Evolutionary conservation across 352 stramenopile genomes (phyloP).

Genomic region (Phytophthora meadii): DNA sequence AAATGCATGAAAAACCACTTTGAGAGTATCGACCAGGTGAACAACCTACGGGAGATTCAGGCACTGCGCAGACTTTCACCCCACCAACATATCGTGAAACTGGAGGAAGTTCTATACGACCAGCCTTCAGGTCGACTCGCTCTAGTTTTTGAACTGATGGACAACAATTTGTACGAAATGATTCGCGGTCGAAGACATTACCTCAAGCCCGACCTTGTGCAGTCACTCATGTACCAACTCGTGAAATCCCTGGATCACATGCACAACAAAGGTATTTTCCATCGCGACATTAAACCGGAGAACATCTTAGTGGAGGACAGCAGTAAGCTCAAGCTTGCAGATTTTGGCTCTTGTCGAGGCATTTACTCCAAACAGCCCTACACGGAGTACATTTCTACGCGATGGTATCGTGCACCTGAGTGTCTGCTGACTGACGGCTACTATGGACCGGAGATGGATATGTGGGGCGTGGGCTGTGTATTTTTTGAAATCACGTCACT

Average conservation of each 20-base stretch:
- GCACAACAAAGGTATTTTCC: constrained; percentile 97
- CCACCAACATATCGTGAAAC: constrained; percentile 95
- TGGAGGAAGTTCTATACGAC: constrained; percentile 96
- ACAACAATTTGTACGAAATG: constrained; percentile 97
- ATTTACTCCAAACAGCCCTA: constrained; percentile 97
- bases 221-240: constrained; percentile 93
- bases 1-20: constrained; percentile 99
- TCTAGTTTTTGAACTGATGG: constrained; percentile 97
- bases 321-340: constrained; percentile 91
- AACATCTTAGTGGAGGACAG: constrained; percentile 95
- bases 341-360: constrained; percentile 95
- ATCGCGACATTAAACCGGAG: constrained; percentile 97
- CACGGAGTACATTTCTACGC: constrained; percentile 97
- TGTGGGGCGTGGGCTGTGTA: constrained; percentile 96
- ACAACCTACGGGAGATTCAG: constrained; percentile 97
- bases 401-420: constrained; percentile 96
- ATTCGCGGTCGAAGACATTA: constrained; percentile 92
- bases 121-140: constrained; percentile 92
- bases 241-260: constrained; percentile 96
- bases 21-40: constrained; percentile 96
- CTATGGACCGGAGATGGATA: constrained; percentile 96
- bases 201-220: constrained; percentile 84
- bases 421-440: constrained; percentile 96
- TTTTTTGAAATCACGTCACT: constrained; percentile 96
- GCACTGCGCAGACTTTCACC: constrained; percentile 93